A percentile compares a stretch with the other conserved stretches of the same genome.
These are phyloP conservation scores for Fomitopsis pinicola DNA, from an alignment of 1,284 basidiomycete species.

Conservation along the genomic window DNA sequence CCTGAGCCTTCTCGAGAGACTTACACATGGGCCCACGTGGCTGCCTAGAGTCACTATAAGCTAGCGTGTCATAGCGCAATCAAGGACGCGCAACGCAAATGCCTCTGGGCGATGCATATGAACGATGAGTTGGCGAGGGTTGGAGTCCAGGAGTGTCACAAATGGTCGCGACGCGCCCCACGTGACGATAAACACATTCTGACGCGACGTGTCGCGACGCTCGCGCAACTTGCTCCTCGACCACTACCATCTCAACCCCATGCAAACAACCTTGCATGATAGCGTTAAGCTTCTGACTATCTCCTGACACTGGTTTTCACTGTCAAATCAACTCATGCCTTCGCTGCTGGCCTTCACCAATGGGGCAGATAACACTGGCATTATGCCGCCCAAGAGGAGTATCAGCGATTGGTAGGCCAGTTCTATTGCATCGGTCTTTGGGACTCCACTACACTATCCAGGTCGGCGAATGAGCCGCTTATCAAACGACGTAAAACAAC, in stretches of 20 bases:
- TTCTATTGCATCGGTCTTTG: neutral
- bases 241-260: neutral
- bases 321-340: neutral
- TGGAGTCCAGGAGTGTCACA: no score
- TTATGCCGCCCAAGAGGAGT: neutral
- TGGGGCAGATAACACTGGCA: neutral
- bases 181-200: neutral
- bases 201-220: neutral
- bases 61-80: neutral
- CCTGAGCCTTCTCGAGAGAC: no score
- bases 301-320: no score
- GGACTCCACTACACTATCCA: neutral
- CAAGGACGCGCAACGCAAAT: neutral
- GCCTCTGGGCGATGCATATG: neutral
- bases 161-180: neutral
- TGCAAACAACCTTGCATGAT: neutral
- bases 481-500: constrained; percentile 43
- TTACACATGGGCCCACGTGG: neutral
- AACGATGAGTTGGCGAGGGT: neutral
- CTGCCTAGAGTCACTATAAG: neutral
- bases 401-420: neutral
- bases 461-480: neutral
- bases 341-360: neutral
- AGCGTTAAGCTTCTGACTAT: neutral
- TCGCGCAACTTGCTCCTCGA: neutral